Evolutionary conservation across 805 yeast genomes (phyloP).

Genomic region (Candida sonorensis): DNA sequence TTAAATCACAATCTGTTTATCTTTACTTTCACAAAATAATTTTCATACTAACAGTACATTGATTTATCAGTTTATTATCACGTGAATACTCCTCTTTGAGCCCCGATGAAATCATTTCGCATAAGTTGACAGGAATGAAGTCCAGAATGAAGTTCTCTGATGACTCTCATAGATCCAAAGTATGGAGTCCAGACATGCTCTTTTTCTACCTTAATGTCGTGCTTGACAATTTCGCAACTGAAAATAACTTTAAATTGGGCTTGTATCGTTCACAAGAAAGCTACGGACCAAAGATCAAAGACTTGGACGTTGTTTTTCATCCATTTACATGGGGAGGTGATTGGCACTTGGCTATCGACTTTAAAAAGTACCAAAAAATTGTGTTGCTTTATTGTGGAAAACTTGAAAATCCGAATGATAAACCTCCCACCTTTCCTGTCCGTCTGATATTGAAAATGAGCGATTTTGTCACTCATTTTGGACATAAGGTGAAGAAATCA

Average conservation of each 20-base stretch:
- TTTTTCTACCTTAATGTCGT: constrained; percentile 23
- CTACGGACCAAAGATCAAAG: constrained; percentile 23
- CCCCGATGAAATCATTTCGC: constrained; percentile 20
- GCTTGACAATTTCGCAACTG: constrained; percentile 16
- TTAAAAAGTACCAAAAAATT: constrained; percentile 17
- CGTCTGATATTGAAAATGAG: constrained; percentile 20
- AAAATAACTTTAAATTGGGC: constrained; percentile 9
- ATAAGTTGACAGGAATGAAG: constrained; percentile 21
- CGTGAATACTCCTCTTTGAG: constrained; percentile 18
- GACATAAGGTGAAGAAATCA: constrained; percentile 21
- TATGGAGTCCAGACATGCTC: constrained; percentile 25
- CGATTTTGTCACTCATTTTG: constrained; percentile 21
- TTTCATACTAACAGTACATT: not conserved
- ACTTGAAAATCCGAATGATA: not conserved
- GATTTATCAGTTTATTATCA: constrained; percentile 11
- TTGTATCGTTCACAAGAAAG: constrained; percentile 15
- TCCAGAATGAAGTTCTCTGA: constrained; percentile 21
- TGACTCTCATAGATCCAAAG: constrained; percentile 20
- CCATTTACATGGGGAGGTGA: constrained; percentile 26
- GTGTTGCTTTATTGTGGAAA: constrained; percentile 24
- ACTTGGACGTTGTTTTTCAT: constrained; percentile 20
- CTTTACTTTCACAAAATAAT: too few species aligned
- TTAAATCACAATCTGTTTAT: too few species aligned
- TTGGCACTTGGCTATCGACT: constrained; percentile 29
- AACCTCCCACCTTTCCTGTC: constrained; percentile 13